Percentiles rank a stretch among this genome's conserved stretches.
These are phyloP conservation scores for Pseudogymnoascus sp. DNA, from an alignment of 2,329 filamentous ascomycete genomes.

Conservation along the genomic window DNA sequence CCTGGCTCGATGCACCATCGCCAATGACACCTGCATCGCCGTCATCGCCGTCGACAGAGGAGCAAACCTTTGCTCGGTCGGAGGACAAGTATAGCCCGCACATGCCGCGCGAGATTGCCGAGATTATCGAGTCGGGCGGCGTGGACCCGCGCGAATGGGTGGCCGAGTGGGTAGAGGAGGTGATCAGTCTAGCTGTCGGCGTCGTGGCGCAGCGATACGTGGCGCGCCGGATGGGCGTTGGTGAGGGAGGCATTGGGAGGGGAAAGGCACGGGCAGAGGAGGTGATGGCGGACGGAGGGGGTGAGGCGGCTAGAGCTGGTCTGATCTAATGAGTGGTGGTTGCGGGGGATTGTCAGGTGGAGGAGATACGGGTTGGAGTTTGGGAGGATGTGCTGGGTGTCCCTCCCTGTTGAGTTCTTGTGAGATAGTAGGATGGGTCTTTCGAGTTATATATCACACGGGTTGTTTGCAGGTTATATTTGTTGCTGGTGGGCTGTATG, in stretches of 20 bases:
- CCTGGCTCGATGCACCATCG: conserved; percentile 78
- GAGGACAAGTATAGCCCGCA: conserved; percentile 36
- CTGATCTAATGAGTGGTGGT: background rate
- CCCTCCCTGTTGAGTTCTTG: background rate
- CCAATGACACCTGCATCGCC: conserved; percentile 42
- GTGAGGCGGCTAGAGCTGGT: conserved; percentile 53
- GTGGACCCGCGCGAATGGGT: conserved; percentile 97
- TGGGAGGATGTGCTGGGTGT: background rate
- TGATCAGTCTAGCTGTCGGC: conserved; percentile 68
- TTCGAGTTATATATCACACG: conserved; percentile 5
- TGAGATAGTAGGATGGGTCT: conserved; percentile 1
- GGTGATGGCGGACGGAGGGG: conserved; percentile 47
- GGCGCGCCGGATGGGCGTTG: conserved; percentile 89
- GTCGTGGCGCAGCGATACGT: conserved; percentile 93
- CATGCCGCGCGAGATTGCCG: conserved; percentile 77
- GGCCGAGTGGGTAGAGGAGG: conserved; percentile 92
- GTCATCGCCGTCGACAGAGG: conserved; percentile 21
- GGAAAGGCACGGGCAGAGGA: conserved; percentile 54
- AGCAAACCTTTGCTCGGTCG: conserved; percentile 33
- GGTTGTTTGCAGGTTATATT: background rate
- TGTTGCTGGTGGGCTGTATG: background rate
- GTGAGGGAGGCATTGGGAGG: conserved; percentile 61
- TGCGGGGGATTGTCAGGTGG: background rate
- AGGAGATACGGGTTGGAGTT: background rate
- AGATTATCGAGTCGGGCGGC: conserved; percentile 66